phyloP scores from a whole-genome alignment of 805 yeast genomes.

The Cyberlindnera amylophila region DNA sequence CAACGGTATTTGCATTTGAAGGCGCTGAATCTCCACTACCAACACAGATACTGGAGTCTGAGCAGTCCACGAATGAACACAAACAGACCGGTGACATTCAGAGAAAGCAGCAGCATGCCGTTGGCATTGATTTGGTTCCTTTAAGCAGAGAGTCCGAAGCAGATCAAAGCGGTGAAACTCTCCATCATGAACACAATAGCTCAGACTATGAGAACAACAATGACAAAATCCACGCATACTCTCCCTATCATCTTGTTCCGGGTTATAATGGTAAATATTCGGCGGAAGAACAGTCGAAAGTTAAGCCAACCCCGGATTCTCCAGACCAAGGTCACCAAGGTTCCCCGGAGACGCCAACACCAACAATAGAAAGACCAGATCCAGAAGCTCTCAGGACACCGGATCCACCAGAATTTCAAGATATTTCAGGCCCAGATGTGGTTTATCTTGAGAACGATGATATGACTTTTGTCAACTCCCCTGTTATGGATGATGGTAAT shows the following conservation, averaged over 20 bases:
- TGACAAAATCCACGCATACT: constrained; percentile 1
- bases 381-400: no score
- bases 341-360: background rate
- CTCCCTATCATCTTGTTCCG: constrained; percentile 15
- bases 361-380: background rate
- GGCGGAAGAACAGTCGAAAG: background rate
- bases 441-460: background rate
- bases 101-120: background rate
- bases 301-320: no score
- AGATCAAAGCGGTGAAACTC: background rate
- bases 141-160: background rate
- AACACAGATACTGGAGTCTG: no score
- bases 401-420: background rate
- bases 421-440: background rate
- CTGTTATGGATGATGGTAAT: background rate
- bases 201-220: background rate
- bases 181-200: background rate
- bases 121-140: background rate
- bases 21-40: no score
- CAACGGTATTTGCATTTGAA: constrained; percentile 6
- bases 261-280: constrained; percentile 5
- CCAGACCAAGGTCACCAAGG: background rate
- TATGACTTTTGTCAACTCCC: background rate
- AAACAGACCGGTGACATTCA: background rate
- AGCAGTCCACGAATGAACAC: no score